Evolutionary conservation across 768 basidiomycete species (phyloP).

Genomic region (Serpula lacrymans): DNA sequence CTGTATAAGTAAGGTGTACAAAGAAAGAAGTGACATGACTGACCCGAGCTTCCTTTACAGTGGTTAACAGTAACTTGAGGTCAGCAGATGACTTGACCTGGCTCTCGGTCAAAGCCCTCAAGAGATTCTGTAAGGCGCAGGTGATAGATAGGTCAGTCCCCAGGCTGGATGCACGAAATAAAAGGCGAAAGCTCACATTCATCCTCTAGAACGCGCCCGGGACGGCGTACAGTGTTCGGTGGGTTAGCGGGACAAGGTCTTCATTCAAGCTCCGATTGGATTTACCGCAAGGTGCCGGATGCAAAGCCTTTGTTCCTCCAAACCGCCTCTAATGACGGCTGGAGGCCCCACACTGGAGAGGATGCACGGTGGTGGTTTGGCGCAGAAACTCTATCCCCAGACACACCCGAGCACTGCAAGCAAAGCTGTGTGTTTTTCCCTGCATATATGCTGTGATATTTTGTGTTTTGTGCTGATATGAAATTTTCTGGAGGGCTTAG

Average conservation of each 20-base stretch:
- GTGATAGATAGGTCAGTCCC: constrained; percentile 10
- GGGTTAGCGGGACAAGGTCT: constrained; percentile 22
- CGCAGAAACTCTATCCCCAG: no score
- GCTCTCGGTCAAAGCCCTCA: constrained; percentile 81
- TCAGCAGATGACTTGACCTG: constrained; percentile 65
- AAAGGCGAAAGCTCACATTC: constrained; percentile 30
- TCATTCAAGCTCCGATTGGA: constrained; percentile 25
- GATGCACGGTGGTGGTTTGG: no score
- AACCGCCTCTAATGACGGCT: no score
- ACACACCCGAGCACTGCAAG: no score
- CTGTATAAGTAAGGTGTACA: constrained; percentile 4
- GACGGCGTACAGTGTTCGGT: constrained; percentile 12
- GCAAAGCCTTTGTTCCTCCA: no score
- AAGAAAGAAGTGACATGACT: constrained; percentile 32
- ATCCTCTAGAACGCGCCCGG: constrained; percentile 28
- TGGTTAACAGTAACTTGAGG: constrained; percentile 75
- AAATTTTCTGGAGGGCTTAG: no score
- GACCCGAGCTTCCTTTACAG: constrained; percentile 88
- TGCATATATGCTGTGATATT: no score
- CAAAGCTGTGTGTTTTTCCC: no score
- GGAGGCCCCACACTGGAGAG: no score
- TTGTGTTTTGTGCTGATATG: no score
- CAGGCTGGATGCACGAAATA: constrained; percentile 24
- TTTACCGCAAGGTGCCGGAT: no score
- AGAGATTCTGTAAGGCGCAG: constrained; percentile 63